A percentile compares a stretch with the other conserved stretches of the same genome.
phyloP scores from a whole-genome alignment of 257 asterid genomes.

The Vinca minor region DNA sequence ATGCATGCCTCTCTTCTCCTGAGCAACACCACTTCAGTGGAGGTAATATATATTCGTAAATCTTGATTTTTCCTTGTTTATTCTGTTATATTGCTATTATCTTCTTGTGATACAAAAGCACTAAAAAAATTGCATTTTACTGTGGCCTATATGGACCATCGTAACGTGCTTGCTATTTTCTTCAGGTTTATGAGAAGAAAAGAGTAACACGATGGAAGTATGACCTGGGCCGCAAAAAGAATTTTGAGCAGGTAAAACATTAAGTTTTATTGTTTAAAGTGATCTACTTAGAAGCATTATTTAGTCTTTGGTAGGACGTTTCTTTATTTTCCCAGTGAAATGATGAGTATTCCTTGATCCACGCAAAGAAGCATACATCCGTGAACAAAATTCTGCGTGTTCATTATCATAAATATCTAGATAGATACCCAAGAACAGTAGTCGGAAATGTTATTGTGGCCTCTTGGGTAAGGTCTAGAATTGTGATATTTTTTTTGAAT shows the following conservation, averaged over 20 bases:
- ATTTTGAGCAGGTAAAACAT: conserved; percentile 62
- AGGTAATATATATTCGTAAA: conserved; percentile 33
- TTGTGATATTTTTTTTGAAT: not conserved
- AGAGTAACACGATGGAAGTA: conserved; percentile 51
- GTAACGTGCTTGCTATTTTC: conserved; percentile 3
- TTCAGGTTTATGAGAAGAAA: conserved; percentile 75
- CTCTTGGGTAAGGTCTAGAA: not conserved
- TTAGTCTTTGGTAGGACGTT: not conserved
- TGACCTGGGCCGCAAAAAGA: conserved; percentile 68
- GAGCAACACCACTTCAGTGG: conserved; percentile 83
- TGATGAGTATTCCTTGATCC: not conserved
- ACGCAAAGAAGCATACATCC: not conserved
- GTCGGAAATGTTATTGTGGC: too few species aligned
- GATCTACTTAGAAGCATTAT: not conserved
- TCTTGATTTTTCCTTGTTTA: not conserved
- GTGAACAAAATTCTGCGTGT: too few species aligned
- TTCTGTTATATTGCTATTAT: too few species aligned
- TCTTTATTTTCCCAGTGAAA: not conserved
- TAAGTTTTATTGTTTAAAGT: not conserved
- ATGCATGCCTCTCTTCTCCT: conserved; percentile 58
- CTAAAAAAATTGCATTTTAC: conserved; percentile 11
- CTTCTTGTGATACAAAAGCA: too few species aligned
- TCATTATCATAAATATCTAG: not conserved
- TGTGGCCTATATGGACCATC: conserved; percentile 1
- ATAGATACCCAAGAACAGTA: too few species aligned